A percentile compares a stretch with the other conserved stretches of the same genome.
Conservation (phyloP, 208 protist species). For the Trypanosoma melophagium region DNA sequence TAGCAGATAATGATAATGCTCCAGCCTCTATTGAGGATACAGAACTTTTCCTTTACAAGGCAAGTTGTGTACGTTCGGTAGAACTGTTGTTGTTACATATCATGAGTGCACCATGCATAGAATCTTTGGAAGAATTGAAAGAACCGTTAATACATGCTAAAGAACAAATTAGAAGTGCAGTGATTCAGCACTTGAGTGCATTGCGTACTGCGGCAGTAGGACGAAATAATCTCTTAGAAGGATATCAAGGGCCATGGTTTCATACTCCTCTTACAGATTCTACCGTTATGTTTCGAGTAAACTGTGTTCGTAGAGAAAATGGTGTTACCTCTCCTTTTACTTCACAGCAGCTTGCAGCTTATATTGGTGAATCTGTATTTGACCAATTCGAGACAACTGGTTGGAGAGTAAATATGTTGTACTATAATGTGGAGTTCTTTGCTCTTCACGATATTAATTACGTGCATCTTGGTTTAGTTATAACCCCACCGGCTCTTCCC, state of each 20-base stretch:
- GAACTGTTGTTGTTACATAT: constrained; percentile 32
- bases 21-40: constrained; percentile 2
- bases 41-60: constrained; percentile 8
- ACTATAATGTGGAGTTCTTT: constrained; percentile 52
- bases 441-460: constrained; percentile 34
- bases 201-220: constrained; percentile 3
- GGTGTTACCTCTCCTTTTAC: constrained; percentile 21
- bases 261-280: constrained; percentile 13
- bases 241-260: constrained; percentile 9
- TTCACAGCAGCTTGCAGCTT: constrained; percentile 39
- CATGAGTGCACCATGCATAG: constrained; percentile 20
- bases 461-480: constrained; percentile 24
- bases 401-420: constrained; percentile 55
- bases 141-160: not conserved
- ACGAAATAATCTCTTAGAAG: not conserved
- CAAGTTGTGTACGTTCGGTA: constrained; percentile 26
- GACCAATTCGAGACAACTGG: constrained; percentile 20
- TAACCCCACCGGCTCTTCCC: constrained; percentile 41
- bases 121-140: constrained; percentile 19
- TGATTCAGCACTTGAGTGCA: constrained; percentile 18
- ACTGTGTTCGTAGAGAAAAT: constrained; percentile 38
- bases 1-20: not conserved
- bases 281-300: constrained; percentile 36
- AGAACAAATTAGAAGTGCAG: constrained; percentile 7
- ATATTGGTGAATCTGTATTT: constrained; percentile 34